Evolutionary conservation across 139 green algal genomes (phyloP).

Genomic region (Chlamydomonas incerta): DNA sequence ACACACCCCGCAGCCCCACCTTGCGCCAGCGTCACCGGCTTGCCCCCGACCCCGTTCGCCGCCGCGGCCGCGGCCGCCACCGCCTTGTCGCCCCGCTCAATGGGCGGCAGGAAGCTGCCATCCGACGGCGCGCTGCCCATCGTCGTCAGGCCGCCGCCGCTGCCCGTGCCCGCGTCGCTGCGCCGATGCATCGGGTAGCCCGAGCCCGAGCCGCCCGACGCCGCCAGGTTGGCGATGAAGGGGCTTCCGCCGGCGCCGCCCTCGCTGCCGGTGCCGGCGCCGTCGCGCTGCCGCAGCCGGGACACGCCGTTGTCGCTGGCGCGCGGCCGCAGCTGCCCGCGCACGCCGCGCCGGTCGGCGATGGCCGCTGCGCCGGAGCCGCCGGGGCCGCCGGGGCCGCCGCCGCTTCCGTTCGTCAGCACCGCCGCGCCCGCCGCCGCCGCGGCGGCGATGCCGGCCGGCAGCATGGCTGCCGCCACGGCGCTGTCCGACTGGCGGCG

Average conservation of each 20-base stretch:
- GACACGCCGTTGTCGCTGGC: not conserved
- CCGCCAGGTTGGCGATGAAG: not conserved
- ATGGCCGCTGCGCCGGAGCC: not conserved
- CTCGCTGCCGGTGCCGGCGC: not conserved
- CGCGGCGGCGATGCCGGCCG: not conserved
- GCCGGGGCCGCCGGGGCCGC: not conserved
- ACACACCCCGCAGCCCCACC: not conserved
- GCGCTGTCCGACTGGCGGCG: slow-evolving; percentile 9
- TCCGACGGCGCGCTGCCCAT: not conserved
- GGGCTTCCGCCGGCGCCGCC: not conserved
- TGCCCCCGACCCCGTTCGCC: not conserved
- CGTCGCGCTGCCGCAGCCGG: not conserved
- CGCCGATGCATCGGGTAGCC: not conserved
- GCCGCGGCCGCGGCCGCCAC: not conserved
- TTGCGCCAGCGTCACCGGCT: slow-evolving; percentile 13
- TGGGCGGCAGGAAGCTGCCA: not conserved
- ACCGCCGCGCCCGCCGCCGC: not conserved
- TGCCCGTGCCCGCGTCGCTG: not conserved
- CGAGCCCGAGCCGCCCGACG: not conserved
- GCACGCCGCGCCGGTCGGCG: not conserved
- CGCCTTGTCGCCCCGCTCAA: not conserved
- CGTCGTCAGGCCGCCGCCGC: not conserved
- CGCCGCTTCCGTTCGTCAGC: not conserved
- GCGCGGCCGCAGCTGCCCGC: not conserved
- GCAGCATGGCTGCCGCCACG: not conserved